phyloP scores from a whole-genome alignment of 306 rosid species.

The Hippophae tibetana region DNA sequence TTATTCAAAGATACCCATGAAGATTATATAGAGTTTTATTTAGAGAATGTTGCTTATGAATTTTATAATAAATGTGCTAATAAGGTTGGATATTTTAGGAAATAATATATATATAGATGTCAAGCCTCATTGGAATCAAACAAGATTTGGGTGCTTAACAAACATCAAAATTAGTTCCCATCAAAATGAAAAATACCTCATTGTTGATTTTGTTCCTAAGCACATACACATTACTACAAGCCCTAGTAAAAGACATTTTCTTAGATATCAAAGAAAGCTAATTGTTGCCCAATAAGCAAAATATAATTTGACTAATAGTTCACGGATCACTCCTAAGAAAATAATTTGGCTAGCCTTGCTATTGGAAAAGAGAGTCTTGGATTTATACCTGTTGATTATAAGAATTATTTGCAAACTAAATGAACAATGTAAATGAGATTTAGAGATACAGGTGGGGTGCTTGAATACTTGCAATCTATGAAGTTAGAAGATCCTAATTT shows the following conservation, averaged over 20 bases:
- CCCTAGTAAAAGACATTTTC: conserved; percentile 19
- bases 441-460: neutral
- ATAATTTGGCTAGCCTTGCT: neutral
- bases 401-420: neutral
- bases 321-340: neutral
- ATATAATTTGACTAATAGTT: neutral
- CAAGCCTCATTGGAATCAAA: too few species aligned
- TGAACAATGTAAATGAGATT: neutral
- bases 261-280: neutral
- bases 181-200: too few species aligned
- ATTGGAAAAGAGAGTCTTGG: neutral
- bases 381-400: neutral
- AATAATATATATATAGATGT: too few species aligned
- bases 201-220: neutral
- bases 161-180: too few species aligned
- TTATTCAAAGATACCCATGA: too few species aligned
- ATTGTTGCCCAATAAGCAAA: neutral
- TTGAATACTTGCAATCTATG: conserved; percentile 4
- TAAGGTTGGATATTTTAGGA: too few species aligned
- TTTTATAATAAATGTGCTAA: too few species aligned
- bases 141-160: too few species aligned
- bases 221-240: neutral
- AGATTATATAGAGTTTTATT: too few species aligned
- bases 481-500: neutral
- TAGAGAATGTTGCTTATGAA: too few species aligned